Percentiles rank a stretch among this genome's conserved stretches.
phyloP scores from a whole-genome alignment of 805 yeast genomes.

The Saitoella complicata region DNA sequence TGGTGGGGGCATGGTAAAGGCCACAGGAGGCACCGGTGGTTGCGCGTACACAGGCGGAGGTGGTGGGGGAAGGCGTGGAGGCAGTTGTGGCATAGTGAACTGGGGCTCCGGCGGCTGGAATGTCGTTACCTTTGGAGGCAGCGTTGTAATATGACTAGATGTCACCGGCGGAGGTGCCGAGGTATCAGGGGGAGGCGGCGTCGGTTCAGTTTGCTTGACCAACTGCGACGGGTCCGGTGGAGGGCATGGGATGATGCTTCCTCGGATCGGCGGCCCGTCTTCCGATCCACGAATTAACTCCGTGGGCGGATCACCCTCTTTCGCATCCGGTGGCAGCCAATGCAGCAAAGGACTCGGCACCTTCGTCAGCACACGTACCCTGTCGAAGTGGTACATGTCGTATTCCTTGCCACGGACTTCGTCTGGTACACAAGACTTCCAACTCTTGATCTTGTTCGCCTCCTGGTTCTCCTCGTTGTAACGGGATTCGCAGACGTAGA shows the following conservation, averaged over 20 bases:
- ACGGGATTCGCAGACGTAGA: constrained; percentile 87
- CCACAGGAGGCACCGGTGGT: constrained; percentile 3
- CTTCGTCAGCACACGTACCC: constrained; percentile 54
- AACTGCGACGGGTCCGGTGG: constrained; percentile 21
- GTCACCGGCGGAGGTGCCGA: constrained; percentile 15
- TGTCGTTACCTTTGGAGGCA: background rate
- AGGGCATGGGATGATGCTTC: constrained; percentile 65
- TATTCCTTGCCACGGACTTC: constrained; percentile 63
- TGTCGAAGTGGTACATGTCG: constrained; percentile 45
- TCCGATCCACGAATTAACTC: constrained; percentile 67
- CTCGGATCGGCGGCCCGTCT: constrained; percentile 87
- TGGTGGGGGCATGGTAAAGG: constrained; percentile 7
- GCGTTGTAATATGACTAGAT: constrained; percentile 10
- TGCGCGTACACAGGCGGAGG: constrained; percentile 1
- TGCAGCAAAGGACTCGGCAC: constrained; percentile 75
- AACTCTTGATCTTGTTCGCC: constrained; percentile 88
- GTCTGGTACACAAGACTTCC: constrained; percentile 98
- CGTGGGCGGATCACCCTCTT: constrained; percentile 58
- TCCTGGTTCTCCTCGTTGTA: constrained; percentile 81
- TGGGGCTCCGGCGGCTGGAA: constrained; percentile 1
- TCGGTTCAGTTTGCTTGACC: constrained; percentile 12
- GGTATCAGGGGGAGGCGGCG: constrained; percentile 8
- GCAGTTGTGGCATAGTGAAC: constrained; percentile 1
- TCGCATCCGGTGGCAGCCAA: constrained; percentile 58
- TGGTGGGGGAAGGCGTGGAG: background rate